Evolutionary conservation across 2,329 filamentous ascomycete species (phyloP), one percentile per base, ranked within the genome.

Genomic region (Acarospora socialis): DNA sequence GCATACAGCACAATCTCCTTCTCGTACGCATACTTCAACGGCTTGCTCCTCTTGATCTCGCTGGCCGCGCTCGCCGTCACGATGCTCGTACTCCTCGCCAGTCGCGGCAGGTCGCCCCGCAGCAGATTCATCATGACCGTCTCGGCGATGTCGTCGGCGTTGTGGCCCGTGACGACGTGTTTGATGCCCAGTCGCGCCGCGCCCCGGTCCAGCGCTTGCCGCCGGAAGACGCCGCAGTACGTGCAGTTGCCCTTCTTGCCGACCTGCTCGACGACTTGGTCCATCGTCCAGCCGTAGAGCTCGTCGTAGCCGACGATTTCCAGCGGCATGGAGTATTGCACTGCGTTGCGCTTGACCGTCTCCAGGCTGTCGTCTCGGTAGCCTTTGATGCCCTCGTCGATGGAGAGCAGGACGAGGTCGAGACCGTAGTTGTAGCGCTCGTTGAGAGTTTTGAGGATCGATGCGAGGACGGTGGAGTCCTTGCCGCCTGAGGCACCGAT

Each of bases 171-270:
- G 12, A 98, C 83, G 4, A 98, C 86, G 57, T 98, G 90, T 46
- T 74, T 75, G 47, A 98, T 92, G 1, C 73, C 77, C 35, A 98
- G 60, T 54, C 80, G 77, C 46, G 83, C 86, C 4, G 90, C 84
- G 12, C 90, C 90, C 6, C 90, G 74, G 53, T 98, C 90, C 20
- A 98, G 66, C 2, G 90, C 90, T 59, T 98, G 90, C 36, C 92
- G 70, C 33, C 90, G 69, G 52, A 98, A 98, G 12, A 98, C 90
- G 9, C 90, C 90, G 49, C 90, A 98, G 50, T 98, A 98, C 18
- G 92, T 98, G 66, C 90, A 98, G 56, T 98, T 98, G 18, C 87
- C 86, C 56, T 94, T 95, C 61, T 94, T 95, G 9, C 90, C 90
- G 30, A 98, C 81, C 28, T 87, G 82, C 47, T 86, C 81, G 3